These are phyloP conservation scores for Apiotrichum akiyoshidainum DNA, from an alignment of 1,284 basidiomycete species.

Conservation along the genomic window DNA sequence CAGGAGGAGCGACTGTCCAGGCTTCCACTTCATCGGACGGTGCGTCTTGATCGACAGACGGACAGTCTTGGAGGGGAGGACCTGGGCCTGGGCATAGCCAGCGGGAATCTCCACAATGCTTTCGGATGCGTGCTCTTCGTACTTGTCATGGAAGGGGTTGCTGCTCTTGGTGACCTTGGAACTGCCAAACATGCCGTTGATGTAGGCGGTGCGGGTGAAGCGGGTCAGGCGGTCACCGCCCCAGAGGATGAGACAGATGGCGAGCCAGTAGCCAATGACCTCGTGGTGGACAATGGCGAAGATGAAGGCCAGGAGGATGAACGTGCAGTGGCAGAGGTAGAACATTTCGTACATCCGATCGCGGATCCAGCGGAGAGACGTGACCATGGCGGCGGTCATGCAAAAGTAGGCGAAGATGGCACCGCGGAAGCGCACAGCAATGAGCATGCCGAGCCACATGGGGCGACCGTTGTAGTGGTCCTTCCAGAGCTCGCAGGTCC, in stretches of 20 bases:
- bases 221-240: slow-evolving; percentile 63
- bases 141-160: slow-evolving; percentile 8
- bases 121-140: slow-evolving; percentile 2
- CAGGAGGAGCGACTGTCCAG: slow-evolving; percentile 65
- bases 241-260: slow-evolving; percentile 66
- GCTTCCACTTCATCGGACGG: slow-evolving; percentile 64
- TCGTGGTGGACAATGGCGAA: slow-evolving; percentile 67
- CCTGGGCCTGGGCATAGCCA: slow-evolving; percentile 67
- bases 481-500: slow-evolving; percentile 67
- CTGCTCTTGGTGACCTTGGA: background rate
- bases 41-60: slow-evolving; percentile 68
- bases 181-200: slow-evolving; percentile 58
- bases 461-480: slow-evolving; percentile 57
- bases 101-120: slow-evolving; percentile 31
- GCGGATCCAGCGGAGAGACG: slow-evolving; percentile 66
- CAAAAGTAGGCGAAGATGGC: slow-evolving; percentile 68
- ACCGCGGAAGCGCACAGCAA: slow-evolving; percentile 68
- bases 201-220: slow-evolving; percentile 60
- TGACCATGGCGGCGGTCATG: slow-evolving; percentile 64
- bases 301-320: slow-evolving; percentile 62
- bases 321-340: slow-evolving; percentile 66
- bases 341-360: slow-evolving; percentile 71
- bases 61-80: slow-evolving; percentile 72
- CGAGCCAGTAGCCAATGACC: slow-evolving; percentile 59
- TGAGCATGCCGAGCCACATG: slow-evolving; percentile 64